Percentiles rank a stretch among this genome's conserved stretches.
Conservation (phyloP, 257 asterid genomes). For the Dorcoceras hygrometricum region DNA sequence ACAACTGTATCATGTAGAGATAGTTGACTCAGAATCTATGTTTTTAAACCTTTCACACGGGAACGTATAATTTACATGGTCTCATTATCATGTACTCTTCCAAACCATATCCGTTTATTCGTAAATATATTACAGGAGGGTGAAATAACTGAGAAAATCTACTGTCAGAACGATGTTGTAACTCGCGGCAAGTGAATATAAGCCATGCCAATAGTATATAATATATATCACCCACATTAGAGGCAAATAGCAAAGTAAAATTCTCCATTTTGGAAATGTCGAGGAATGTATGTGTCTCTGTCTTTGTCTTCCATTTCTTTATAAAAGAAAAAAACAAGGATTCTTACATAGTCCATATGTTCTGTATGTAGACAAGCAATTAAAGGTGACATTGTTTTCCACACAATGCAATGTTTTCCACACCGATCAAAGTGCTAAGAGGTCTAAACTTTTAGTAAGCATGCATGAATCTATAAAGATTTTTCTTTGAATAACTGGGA, state of each 20-base stretch:
- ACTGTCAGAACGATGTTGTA: neutral
- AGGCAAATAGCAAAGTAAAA: neutral
- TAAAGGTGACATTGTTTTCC: conserved; percentile 7
- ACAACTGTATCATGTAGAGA: neutral
- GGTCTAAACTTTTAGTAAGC: neutral
- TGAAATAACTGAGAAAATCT: neutral
- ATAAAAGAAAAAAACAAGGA: neutral
- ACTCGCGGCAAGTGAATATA: neutral
- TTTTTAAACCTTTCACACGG: neutral
- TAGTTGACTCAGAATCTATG: neutral
- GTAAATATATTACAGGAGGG: too few relatives aligned
- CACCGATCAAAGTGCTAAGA: neutral
- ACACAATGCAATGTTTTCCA: neutral
- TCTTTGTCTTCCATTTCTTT: conserved; percentile 4
- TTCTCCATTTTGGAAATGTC: conserved; percentile 7
- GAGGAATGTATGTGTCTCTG: neutral
- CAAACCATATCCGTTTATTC: too few relatives aligned
- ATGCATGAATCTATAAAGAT: neutral
- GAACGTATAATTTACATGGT: too few relatives aligned
- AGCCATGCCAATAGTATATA: neutral
- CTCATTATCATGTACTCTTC: too few relatives aligned
- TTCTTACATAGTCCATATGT: neutral
- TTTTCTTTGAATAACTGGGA: neutral
- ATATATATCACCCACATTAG: neutral
- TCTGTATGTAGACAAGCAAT: neutral